Evolutionary conservation across 2,329 filamentous ascomycete genomes (phyloP), one percentile per base, ranked within the genome.

Genomic region (Fusarium guadeloupense): DNA sequence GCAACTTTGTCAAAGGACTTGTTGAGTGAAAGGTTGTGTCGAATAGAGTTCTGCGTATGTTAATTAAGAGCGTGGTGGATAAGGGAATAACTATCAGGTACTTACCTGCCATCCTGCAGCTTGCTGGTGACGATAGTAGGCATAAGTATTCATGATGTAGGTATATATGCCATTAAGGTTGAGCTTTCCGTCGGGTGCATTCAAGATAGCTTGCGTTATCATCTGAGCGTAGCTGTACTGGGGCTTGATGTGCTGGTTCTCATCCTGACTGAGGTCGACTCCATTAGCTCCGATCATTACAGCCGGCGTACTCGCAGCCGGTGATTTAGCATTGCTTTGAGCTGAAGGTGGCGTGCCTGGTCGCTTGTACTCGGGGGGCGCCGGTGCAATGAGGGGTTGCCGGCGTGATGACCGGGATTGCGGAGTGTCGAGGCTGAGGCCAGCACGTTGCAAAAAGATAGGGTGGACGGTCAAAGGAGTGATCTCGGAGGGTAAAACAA

Each of bases 201-300:
- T 91, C 65, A 97, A 83, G 62, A 99, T 98, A 2, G 95, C 95
- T 77, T 98, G 95, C 1, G 93, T 95, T 64, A 99, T 99, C 81
- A 99, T 87, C 73, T 96, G 92, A 4, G 95, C 93, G 76, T 99
- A 99, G 75, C 94, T 98, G 75, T 91, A 97, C 39, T 93, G 91
- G 2, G 95, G 96, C 75, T 99, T 99, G 71, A 98, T 86, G 64
- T 97, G 92, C 73, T 91, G 91, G 64, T 93, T 92, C 25, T 89
- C 85, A 65, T 98, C 93, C 28, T 89, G 83, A 71, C 92, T 93
- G 62, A 93, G 85, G 75, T 95, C 91, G 47, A 93, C 85, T 59
- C 86, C 83, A 55, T 78, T 81, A 41, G 82, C 68, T 9, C 74
- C 75, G 17, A 76, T 67, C 56, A 77, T 71, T 23, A 76, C 72